Base-by-base conservation (phyloP, 2,329 filamentous ascomycete genomes). In the Metarhizium robertsii region DNA sequence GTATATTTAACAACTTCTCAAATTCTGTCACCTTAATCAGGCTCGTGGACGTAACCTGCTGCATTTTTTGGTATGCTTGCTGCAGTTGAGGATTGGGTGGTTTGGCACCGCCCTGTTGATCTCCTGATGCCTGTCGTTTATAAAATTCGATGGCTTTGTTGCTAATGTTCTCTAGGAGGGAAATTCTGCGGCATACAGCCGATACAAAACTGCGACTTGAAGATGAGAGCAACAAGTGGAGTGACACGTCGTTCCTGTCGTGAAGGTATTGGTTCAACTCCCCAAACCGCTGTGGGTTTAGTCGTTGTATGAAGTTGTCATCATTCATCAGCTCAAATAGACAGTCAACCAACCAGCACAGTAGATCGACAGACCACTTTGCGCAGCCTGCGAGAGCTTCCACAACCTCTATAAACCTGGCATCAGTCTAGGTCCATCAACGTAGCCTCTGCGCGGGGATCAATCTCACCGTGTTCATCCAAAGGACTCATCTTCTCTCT, bases 301-400 rank as follows among this genome's bases (percentile, higher is more conserved):
- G 71, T 4, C 80, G 73, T 45, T 71, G 70, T 63, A 77, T 74
- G 59, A 83, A 81, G 50, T 74, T 72, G 3, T 65, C 64, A 57
- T 83, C 79, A 52, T 77, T 75, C 52, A 79, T 72, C 11, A 86
- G 74, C 45, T 75, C 70, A 58, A 85, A 81, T 2, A 86, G 70
- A 18, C 75, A 75, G 61, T 86, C 81, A n/a, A 75, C 73, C 11
- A 86, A 67, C 80, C 83, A 86, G 2, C 79, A 75, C 49, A 86
- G 69, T 14, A 95, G 75, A 58, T 92, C 86, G 40, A 91, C 76
- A 0, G 83, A 82, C 92, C 92, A 96, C 65, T 81, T 85, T 4
- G 87, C 83, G 54, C 90, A 87, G 25, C 89, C 88, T 5, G 85
- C 80, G 11, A 95, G 74, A 48, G 85, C 81, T 45, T 85, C 81